Percentiles rank a stretch among this genome's conserved stretches.
Evolutionary conservation across 768 basidiomycete species (phyloP).

Genomic region (Collybiopsis luxurians): DNA sequence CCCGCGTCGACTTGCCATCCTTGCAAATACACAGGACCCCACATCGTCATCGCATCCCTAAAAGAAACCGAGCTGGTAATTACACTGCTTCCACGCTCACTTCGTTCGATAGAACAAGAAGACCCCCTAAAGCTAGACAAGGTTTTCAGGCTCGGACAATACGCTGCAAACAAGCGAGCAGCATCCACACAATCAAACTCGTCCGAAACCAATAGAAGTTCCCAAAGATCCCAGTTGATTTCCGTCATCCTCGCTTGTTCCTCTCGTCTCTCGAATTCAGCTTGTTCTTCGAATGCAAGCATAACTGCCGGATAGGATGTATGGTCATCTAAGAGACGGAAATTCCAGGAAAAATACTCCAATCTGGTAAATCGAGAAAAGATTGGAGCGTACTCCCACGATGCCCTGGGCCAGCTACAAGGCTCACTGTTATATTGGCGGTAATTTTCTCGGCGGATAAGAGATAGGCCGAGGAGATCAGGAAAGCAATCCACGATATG

Average conservation of each 20-base stretch:
- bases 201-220: not conserved
- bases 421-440: conserved; percentile 20
- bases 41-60: no score
- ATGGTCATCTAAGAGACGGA: not conserved
- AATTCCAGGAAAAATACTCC: conserved; percentile 26
- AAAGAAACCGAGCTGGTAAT: no score
- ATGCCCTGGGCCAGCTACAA: conserved; percentile 20
- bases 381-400: conserved; percentile 24
- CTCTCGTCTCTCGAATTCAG: not conserved
- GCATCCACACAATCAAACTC: not conserved
- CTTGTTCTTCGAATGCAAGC: not conserved
- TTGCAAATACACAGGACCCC: no score
- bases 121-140: not conserved
- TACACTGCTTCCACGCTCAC: no score
- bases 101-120: no score
- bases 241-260: not conserved
- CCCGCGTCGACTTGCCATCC: no score
- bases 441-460: conserved; percentile 21
- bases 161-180: not conserved
- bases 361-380: conserved; percentile 14
- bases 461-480: conserved; percentile 20
- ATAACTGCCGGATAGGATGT: not conserved
- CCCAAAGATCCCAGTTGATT: not conserved
- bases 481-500: conserved; percentile 17
- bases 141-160: not conserved